Base-by-base conservation (phyloP, 495 filamentous ascomycete species). In the Tuber melanosporum region DNA sequence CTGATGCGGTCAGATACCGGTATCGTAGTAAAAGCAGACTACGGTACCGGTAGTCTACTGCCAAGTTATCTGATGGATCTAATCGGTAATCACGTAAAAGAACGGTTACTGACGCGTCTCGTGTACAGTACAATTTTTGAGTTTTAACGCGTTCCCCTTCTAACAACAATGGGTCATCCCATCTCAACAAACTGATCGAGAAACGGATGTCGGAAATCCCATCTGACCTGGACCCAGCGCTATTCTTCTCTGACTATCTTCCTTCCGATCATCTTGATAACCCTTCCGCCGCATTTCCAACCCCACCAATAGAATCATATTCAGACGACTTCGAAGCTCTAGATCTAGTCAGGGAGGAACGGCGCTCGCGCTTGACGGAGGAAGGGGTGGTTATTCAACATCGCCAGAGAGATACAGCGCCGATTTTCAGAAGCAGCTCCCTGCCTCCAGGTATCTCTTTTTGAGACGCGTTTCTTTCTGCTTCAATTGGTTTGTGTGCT, bases 281-380 rank as follows among this genome's bases (percentile, higher is more conserved):
- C 2, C 52, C 71, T 42, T 80, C 70, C n/a, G 36, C 73, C 1
- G 44, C 45, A 32, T 70, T 79, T 42, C 78, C 77, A 19, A 78
- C 76, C 20, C 77, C 49, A 14, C 72, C 72, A 26, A 47, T 74
- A 26, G 79, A 80, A 57, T 74, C 79, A 46, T 70, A 84, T 83
- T 87, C 88, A 52, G 89, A 91, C 86, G 90, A 92, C 57, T 75
- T 92, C 72, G 89, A 90, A 79, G 89, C 89, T 32, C 84, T 91
- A 42, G 82, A 89, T 73, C 77, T 86, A 6, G 81, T 87, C 57
- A 83, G 86, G n/a, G 81, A 84, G 70, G 89, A 92, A 77, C 76
- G 78, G 5, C 86, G 85, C 70, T 86, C 86, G 42, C 85, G 84
- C 72, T 88, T 90, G 77, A 89, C 85, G 62, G 82, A 76, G 41